Evolutionary conservation across 176 grass and related monocot genomes (phyloP), one percentile per base, ranked within the genome.

Genomic region (Pontederia crassipes): DNA sequence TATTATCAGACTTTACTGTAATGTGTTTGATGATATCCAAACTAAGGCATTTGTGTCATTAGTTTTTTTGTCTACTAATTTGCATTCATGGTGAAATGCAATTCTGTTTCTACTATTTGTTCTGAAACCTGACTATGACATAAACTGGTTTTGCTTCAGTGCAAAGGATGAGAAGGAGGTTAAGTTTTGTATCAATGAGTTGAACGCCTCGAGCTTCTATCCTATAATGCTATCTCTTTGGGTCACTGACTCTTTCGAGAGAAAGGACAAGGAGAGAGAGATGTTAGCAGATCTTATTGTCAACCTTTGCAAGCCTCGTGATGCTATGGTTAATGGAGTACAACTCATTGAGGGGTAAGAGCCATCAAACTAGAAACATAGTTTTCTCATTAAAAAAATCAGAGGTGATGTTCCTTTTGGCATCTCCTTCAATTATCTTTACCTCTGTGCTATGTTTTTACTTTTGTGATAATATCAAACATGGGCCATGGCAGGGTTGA

Each of bases 171-270:
- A 87, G 77, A 71, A 84, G 69, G 91, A 97, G 61, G 76, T 97
- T 72, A 67, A 55, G 26, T 78, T 92, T 48, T 97, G 93, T 69
- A 88, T 97, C 64, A 86, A 88, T 68, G 93, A 97, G 71, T 72
- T 97, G 84, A 92, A 92, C 65, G 79, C 81, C 68, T 87, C 87
- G 32, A 64, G 57, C 77, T 97, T 87, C 59, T 88, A 97, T 78
- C 87, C 81, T 59, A 59, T 66, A 28, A 70, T 91, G 17, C 80
- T 97, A 74, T 92, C 93, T 49, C 59, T 90, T 28, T 97, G 93
- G 93, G 69, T 97, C 72, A 91, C 71, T 45, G 83, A 97, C 67
- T 97, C 93, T 66, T 97, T 97, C 76, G 93, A 97, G 74, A 83
- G 81, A 57, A 92, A 88, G 56, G 81, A 85, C 46, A 58, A 76